Percentiles rank a stretch among this genome's conserved stretches.
Evolutionary conservation across 176 grass and related monocot species (phyloP).

Genomic region (Puccinellia tenuiflora): DNA sequence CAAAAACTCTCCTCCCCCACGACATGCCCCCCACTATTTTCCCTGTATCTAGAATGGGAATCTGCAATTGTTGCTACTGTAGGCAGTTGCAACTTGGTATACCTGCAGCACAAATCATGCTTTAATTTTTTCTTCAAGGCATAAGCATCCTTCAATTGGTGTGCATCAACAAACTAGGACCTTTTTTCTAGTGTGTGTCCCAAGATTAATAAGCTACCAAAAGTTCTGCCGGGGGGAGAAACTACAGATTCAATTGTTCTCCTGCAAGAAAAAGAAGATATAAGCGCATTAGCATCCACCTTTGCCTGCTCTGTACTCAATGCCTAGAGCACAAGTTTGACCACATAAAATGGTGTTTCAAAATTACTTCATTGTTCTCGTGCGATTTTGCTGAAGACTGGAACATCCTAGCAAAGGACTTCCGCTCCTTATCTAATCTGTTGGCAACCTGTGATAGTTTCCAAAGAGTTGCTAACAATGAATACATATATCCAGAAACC

Average conservation of each 20-base stretch:
- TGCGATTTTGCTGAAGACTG: slow-evolving; percentile 67
- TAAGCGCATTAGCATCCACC: neutral
- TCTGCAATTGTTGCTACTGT: neutral
- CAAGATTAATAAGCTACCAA: slow-evolving; percentile 44
- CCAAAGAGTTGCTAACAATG: neutral
- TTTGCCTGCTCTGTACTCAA: neutral
- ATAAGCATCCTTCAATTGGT: neutral
- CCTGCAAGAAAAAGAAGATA: slow-evolving; percentile 6
- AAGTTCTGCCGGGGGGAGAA: slow-evolving; percentile 31
- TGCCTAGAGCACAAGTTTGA: neutral
- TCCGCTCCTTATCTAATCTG: slow-evolving; percentile 73
- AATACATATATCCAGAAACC: neutral
- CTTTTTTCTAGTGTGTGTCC: slow-evolving; percentile 31
- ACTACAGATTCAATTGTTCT: slow-evolving; percentile 30
- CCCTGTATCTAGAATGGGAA: slow-evolving; percentile 24
- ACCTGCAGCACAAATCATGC: slow-evolving; percentile 12
- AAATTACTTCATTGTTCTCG: slow-evolving; percentile 49
- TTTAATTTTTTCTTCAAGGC: neutral
- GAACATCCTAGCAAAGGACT: slow-evolving; percentile 91
- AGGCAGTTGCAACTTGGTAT: neutral
- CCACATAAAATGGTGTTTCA: neutral
- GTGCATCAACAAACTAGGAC: neutral
- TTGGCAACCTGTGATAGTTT: slow-evolving; percentile 59
- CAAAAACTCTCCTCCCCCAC: slow-evolving; percentile 20
- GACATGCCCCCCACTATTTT: slow-evolving; percentile 27